phyloP scores from a whole-genome alignment of 805 yeast species.

The Lipomyces starkeyi region DNA sequence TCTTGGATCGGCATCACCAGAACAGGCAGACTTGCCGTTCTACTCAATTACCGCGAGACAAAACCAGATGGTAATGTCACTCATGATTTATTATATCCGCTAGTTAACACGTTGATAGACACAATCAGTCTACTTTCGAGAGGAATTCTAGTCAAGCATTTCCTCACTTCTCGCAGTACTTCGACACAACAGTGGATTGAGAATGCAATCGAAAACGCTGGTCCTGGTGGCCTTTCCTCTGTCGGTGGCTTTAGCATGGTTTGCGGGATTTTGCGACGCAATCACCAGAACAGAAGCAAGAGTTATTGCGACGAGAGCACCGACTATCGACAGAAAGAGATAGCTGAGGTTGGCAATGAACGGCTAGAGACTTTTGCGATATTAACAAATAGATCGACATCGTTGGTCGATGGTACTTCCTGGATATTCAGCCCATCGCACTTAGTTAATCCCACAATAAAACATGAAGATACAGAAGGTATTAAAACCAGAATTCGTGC shows the following conservation, averaged over 20 bases:
- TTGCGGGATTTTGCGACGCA: slow-evolving; percentile 56
- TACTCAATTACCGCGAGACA: slow-evolving; percentile 74
- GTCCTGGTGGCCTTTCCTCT: slow-evolving; percentile 44
- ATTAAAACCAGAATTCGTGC: slow-evolving; percentile 26
- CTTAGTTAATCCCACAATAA: slow-evolving; percentile 16
- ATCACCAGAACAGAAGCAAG: slow-evolving; percentile 4
- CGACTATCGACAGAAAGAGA: slow-evolving; percentile 37
- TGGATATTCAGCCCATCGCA: slow-evolving; percentile 25
- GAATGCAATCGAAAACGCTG: slow-evolving; percentile 40
- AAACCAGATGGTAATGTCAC: slow-evolving; percentile 36
- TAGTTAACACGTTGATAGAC: slow-evolving; percentile 6
- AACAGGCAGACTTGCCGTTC: slow-evolving; percentile 66
- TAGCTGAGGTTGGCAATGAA: slow-evolving; percentile 12
- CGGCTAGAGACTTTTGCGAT: slow-evolving; percentile 39
- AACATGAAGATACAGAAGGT: neutral
- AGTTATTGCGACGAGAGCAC: neutral
- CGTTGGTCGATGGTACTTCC: slow-evolving; percentile 23
- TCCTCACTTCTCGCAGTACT: slow-evolving; percentile 47
- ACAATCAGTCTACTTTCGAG: slow-evolving; percentile 52
- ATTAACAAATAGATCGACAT: slow-evolving; percentile 42
- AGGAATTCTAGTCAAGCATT: slow-evolving; percentile 58
- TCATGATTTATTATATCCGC: neutral
- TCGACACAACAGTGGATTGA: slow-evolving; percentile 56
- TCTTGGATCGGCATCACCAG: slow-evolving; percentile 86
- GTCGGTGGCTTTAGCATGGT: slow-evolving; percentile 71